Evolutionary conservation across 2,329 filamentous ascomycete species (phyloP).

Genomic region (Nannizzia gypsea): DNA sequence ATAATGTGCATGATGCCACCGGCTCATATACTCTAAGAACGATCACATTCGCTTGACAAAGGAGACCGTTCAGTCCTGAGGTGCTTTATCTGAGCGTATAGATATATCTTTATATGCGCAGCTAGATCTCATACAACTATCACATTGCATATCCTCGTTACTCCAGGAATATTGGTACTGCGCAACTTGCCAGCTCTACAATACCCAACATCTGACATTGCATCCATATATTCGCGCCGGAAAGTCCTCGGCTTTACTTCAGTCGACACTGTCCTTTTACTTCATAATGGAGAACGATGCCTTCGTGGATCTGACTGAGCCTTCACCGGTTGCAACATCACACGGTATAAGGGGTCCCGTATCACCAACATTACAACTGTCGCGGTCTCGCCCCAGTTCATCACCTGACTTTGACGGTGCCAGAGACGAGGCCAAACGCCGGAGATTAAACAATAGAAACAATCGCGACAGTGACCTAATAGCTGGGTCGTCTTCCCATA

Average conservation of each 20-base stretch:
- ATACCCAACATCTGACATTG: not conserved
- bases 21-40: not conserved
- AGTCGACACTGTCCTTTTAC: not conserved
- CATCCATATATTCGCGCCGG: not conserved
- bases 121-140: not conserved
- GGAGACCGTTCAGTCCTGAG: not conserved
- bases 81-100: not conserved
- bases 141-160: not conserved
- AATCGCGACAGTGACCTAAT: not conserved
- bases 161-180: not conserved
- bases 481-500: not conserved
- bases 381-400: not conserved
- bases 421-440: constrained; percentile 5
- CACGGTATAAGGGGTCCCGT: not conserved
- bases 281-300: constrained; percentile 7
- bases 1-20: not conserved
- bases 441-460: constrained; percentile 7
- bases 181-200: not conserved
- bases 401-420: not conserved
- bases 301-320: constrained; percentile 13
- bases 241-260: not conserved
- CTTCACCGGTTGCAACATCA: not conserved
- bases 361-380: not conserved
- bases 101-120: not conserved
- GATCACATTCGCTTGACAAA: not conserved